phyloP scores from a whole-genome alignment of 2,329 filamentous ascomycete species.

The Colletotrichum australisinense region DNA sequence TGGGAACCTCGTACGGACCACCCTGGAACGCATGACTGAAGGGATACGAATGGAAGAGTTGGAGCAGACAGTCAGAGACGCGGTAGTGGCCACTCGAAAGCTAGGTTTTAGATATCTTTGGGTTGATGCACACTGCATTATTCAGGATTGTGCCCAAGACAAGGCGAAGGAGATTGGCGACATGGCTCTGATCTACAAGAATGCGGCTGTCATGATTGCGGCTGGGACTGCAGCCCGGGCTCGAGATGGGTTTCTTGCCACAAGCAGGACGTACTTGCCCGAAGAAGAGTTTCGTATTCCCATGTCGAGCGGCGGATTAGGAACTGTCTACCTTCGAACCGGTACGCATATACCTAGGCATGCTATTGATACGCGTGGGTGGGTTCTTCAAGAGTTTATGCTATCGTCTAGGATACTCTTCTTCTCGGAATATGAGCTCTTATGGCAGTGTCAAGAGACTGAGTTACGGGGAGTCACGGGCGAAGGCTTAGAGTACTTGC shows the following conservation, averaged over 20 bases:
- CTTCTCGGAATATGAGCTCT: constrained; percentile 35
- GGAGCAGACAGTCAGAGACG: constrained; percentile 29
- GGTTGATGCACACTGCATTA: constrained; percentile 37
- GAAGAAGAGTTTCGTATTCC: neutral
- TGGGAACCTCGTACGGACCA: neutral
- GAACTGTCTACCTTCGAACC: constrained; percentile 3
- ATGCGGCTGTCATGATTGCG: constrained; percentile 23
- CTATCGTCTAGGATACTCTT: constrained; percentile 36
- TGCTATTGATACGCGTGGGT: constrained; percentile 33
- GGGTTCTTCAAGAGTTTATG: constrained; percentile 37
- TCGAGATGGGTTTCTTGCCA: constrained; percentile 1
- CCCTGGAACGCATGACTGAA: neutral
- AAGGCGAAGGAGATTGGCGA: constrained; percentile 23
- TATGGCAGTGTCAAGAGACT: constrained; percentile 35
- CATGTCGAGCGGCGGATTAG: neutral
- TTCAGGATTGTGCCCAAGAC: constrained; percentile 35
- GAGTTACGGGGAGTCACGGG: constrained; percentile 21
- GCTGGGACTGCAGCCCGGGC: neutral
- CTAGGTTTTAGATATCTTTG: constrained; percentile 36
- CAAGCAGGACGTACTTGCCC: neutral
- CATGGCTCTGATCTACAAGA: constrained; percentile 33
- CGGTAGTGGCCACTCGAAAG: constrained; percentile 15
- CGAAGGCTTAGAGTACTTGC: constrained; percentile 14
- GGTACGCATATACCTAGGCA: neutral
- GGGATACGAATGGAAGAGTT: neutral